These are phyloP conservation scores for Candida ovalis DNA, from an alignment of 805 yeast species.

Conservation along the genomic window DNA sequence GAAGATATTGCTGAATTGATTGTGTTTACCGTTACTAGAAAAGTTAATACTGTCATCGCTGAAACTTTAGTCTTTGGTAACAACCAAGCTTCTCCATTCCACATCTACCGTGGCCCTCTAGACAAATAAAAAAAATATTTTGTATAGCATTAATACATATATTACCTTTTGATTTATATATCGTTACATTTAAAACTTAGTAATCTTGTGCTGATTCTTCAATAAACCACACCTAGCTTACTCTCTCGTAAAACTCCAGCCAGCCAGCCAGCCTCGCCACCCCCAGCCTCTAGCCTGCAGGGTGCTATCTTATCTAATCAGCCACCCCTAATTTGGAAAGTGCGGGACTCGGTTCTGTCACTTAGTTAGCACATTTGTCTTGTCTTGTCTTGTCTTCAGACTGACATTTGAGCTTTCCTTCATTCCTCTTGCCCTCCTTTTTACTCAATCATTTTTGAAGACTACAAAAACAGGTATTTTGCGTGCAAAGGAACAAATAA, in stretches of 20 bases:
- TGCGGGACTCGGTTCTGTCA: neutral
- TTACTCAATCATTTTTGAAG: neutral
- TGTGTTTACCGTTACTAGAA: conserved; percentile 63
- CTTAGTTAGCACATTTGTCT: neutral
- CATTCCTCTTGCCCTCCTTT: no score
- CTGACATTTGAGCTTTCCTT: no score
- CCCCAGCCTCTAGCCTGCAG: no score
- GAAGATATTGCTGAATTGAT: conserved; percentile 74
- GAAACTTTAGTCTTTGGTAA: conserved; percentile 81
- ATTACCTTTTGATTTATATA: no score
- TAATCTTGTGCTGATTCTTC: no score
- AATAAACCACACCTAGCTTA: no score
- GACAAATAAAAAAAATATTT: neutral
- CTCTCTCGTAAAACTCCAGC: no score
- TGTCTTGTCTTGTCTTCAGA: no score
- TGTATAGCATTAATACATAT: neutral
- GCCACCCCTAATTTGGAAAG: neutral
- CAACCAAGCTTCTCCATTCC: conserved; percentile 78
- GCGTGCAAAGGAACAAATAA: neutral
- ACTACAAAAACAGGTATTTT: neutral
- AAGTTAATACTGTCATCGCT: conserved; percentile 69
- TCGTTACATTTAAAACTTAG: no score
- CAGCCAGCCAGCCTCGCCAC: no score
- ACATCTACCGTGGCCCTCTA: conserved; percentile 40
- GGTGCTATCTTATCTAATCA: neutral